These are phyloP conservation scores for Aciculosporium take DNA, from an alignment of 2,329 filamentous ascomycete genomes.

Conservation along the genomic window DNA sequence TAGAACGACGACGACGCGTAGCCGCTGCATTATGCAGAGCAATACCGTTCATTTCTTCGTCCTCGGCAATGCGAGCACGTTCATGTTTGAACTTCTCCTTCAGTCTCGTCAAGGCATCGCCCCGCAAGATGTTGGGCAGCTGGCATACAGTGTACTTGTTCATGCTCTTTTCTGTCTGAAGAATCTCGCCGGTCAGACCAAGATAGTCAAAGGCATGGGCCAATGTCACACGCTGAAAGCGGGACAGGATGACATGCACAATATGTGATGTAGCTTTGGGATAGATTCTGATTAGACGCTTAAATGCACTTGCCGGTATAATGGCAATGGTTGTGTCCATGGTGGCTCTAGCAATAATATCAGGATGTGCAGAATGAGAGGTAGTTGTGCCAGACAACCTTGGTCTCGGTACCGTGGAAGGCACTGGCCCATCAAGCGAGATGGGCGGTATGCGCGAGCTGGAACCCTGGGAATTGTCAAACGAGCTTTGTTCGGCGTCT, in stretches of 20 bases:
- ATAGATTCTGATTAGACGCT: slow-evolving; percentile 81
- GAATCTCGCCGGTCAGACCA: slow-evolving; percentile 77
- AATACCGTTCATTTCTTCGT: slow-evolving; percentile 77
- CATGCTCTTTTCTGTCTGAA: slow-evolving; percentile 89
- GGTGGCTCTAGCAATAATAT: slow-evolving; percentile 90
- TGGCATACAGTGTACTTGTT: slow-evolving; percentile 85
- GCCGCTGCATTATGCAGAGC: slow-evolving; percentile 71
- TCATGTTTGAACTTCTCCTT: slow-evolving; percentile 90
- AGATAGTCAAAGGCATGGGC: slow-evolving; percentile 91
- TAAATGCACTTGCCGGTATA: slow-evolving; percentile 91
- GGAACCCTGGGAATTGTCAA: slow-evolving; percentile 3
- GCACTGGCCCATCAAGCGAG: slow-evolving; percentile 43
- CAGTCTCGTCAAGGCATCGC: slow-evolving; percentile 64
- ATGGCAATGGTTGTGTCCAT: slow-evolving; percentile 97
- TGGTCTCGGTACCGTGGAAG: slow-evolving; percentile 22
- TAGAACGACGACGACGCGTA: slow-evolving; percentile 55
- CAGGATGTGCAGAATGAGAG: slow-evolving; percentile 76
- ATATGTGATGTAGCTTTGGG: slow-evolving; percentile 95
- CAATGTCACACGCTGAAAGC: slow-evolving; percentile 86
- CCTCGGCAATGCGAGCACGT: slow-evolving; percentile 63
- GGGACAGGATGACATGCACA: slow-evolving; percentile 89
- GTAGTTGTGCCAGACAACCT: slow-evolving; percentile 27
- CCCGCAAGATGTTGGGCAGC: slow-evolving; percentile 77
- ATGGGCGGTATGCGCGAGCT: slow-evolving; percentile 55
- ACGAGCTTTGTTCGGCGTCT: slow-evolving; percentile 6